Evolutionary conservation across 192 early-diverging fungal genomes (phyloP), one percentile per base, ranked within the genome.

Genomic region (Podila horticola): DNA sequence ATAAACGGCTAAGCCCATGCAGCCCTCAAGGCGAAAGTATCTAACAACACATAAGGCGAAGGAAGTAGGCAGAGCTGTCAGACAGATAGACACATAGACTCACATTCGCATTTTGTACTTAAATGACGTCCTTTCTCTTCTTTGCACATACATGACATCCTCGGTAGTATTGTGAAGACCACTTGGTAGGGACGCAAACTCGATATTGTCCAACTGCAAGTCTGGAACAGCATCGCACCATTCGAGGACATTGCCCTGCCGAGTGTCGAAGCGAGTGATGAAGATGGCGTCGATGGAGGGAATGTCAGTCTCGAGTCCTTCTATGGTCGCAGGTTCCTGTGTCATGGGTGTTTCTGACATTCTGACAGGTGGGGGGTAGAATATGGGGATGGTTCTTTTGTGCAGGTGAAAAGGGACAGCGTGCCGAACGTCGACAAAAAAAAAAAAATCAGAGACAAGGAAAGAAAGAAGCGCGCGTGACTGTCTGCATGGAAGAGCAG

Each of bases 181-280:
- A 65, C 89, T 90, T 26, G 85, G 86, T 9, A 90, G 83, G 8
- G 89, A 75, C 36, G 87, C 82, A 59, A 82, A 90, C 79, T 90
- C 89, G 5, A 88, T 72, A 3, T n/a, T 36, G 50, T 8, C 13
- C 9, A 59, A 1, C 34, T 20, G 26, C 58, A 48, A 29, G 8
- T 50, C 76, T 34, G 76, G 65, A 38, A 61, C 58, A 12, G 87
- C 81, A 51, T 85, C 82, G 41, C 88, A 85, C 87, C 89, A 90
- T 61, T 85, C 86, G 59, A 90, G 69, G 0, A 86, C 64, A 66
- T 90, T 90, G 36, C 89, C 89, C 59, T 61, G 67, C 8, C 85
- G 76, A 4, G 79, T 79, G 76, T 90, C 86, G 55, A 90, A 90
- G 30, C 84, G 74, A 51, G 76, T 74, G 7, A 90, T 63, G 73